Evolutionary conservation across 2,329 filamentous ascomycete species (phyloP), one percentile per base, ranked within the genome.

Genomic region (Huntiella abstrusa): DNA sequence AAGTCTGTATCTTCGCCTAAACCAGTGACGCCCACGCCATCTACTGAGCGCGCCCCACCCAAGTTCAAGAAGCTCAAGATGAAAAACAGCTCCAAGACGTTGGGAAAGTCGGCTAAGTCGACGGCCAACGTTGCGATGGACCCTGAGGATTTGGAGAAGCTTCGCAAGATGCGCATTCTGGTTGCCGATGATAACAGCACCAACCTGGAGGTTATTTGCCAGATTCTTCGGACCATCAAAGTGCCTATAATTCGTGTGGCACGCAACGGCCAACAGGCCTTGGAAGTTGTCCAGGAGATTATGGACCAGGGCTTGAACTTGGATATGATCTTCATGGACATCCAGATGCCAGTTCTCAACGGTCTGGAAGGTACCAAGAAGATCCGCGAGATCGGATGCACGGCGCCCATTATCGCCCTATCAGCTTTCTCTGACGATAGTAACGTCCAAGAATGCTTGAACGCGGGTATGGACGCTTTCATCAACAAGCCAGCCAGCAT

Each of bases 271-370:
- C 83, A 92, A 59, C 83, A 94, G 61, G 87, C 87, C 0, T 83
- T 86, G 49, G 85, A 94, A 51, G 68, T 81, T 22, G 86, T 94
- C 53, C 87, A 85, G 58, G 76, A 76, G 12, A 81, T 77, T 52
- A 91, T 93, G 81, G 75, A 78, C 43, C 71, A 71, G 22, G 71
- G 78, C 45, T 68, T 72, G 46, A 71, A 72, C 2, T 94, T 88
- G 57, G 84, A 93, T 54, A 68, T 95, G 19, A 88, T 95, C 52
- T 91, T 94, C 57, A 95, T 94, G 87, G 87, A 95, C 55, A 80
- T 94, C 5, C 84, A 83, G 62, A 95, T 95, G 87, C 87, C 87
- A 3, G 92, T 91, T 52, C 71, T 95, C 11, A 86, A 94, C 56
- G 87, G 87, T 1, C 65, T 95, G 17, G 80, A 94, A 58, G 87